phyloP scores from a whole-genome alignment of 2,329 filamentous ascomycete species.

The Myriosclerotinia scirpicola region DNA sequence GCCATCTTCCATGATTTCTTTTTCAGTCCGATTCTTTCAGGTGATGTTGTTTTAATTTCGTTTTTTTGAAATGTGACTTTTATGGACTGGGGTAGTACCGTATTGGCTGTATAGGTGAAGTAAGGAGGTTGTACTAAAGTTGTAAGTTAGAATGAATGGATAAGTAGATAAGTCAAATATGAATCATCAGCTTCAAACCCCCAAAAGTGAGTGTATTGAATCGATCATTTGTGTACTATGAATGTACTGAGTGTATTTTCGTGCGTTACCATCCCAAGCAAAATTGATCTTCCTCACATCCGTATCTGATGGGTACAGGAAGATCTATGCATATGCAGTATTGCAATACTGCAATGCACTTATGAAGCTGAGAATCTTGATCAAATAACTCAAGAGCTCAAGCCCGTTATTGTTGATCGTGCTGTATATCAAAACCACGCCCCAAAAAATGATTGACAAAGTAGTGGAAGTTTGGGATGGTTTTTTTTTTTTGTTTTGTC shows the following conservation, averaged over 20 bases:
- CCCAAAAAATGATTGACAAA: conserved; percentile 10
- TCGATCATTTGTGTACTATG: conserved; percentile 9
- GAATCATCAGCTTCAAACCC: conserved; percentile 1
- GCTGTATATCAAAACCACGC: background rate
- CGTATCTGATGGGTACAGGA: conserved; percentile 15
- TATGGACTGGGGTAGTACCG: background rate
- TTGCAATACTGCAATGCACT: conserved; percentile 1
- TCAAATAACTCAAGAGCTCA: background rate
- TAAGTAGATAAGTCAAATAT: background rate
- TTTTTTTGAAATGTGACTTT: background rate
- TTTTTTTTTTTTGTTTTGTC: background rate
- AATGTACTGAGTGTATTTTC: conserved; percentile 9
- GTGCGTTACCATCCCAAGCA: background rate
- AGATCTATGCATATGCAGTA: conserved; percentile 18
- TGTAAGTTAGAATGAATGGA: conserved; percentile 1
- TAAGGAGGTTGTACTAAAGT: background rate
- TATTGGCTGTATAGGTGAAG: conserved; percentile 1
- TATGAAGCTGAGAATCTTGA: conserved; percentile 13
- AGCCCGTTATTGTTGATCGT: background rate
- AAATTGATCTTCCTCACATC: conserved; percentile 13
- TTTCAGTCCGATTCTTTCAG: background rate
- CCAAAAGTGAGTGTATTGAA: conserved; percentile 10
- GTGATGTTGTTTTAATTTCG: background rate
- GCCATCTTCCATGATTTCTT: conserved; percentile 22
- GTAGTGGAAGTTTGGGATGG: background rate